Conservation (phyloP, 257 asterid species). For the Lithospermum erythrorhizon region DNA sequence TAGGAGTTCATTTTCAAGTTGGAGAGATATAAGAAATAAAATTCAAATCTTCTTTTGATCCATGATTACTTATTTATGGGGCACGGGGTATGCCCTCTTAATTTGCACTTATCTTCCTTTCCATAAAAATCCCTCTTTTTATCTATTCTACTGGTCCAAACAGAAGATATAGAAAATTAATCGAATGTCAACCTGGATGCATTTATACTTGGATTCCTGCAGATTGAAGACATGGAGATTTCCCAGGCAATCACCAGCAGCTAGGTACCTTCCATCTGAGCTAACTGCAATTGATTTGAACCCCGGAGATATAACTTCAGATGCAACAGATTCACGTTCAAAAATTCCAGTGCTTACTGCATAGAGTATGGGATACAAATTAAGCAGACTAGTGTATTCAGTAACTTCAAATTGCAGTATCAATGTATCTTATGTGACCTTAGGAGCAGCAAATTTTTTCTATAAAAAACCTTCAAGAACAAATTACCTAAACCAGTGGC, state of each 20-base stretch:
- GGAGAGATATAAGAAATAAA: too few relatives aligned
- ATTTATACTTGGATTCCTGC: slow-evolving; percentile 29
- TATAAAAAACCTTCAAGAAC: slow-evolving; percentile 7
- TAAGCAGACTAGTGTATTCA: slow-evolving; percentile 9
- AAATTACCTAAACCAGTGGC: slow-evolving; percentile 33
- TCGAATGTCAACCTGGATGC: slow-evolving; percentile 31
- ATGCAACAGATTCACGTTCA: slow-evolving; percentile 52
- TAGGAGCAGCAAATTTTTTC: too few relatives aligned
- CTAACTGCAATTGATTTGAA: slow-evolving; percentile 59
- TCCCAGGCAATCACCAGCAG: slow-evolving; percentile 67
- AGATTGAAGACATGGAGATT: slow-evolving; percentile 53
- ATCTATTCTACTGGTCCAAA: too few relatives aligned
- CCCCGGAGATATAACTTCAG: slow-evolving; percentile 33
- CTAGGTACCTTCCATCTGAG: slow-evolving; percentile 61
- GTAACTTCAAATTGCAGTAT: slow-evolving; percentile 3
- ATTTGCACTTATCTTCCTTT: too few relatives aligned
- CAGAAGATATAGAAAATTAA: not conserved
- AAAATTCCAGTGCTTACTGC: slow-evolving; percentile 58
- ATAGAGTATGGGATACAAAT: slow-evolving; percentile 8
- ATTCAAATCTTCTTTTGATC: too few relatives aligned
- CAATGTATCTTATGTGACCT: too few relatives aligned
- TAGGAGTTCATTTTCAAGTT: too few relatives aligned
- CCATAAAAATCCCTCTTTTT: too few relatives aligned
- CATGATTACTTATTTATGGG: too few relatives aligned
- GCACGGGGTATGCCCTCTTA: too few relatives aligned